phyloP scores from a whole-genome alignment of 306 rosid species.

The Malus sieversii region DNA sequence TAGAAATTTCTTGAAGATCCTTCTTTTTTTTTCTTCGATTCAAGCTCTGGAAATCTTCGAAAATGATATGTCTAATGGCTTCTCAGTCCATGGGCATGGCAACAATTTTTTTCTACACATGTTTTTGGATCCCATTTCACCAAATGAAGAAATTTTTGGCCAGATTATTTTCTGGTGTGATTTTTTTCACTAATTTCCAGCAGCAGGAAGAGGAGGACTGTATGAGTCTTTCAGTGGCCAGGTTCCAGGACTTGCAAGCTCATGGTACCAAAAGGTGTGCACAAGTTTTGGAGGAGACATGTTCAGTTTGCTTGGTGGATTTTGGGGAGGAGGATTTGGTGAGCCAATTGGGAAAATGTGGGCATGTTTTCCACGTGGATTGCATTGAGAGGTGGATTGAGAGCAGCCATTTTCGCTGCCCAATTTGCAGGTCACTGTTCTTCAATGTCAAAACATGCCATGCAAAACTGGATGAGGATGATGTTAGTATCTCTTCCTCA shows the following conservation, averaged over 20 bases:
- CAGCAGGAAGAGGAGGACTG: neutral
- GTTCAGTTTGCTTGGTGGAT: slow-evolving; percentile 74
- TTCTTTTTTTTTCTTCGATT: neutral
- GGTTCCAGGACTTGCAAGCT: slow-evolving; percentile 35
- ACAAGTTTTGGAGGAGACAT: slow-evolving; percentile 24
- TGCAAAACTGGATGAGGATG: neutral
- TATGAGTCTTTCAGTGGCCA: slow-evolving; percentile 24
- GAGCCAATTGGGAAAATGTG: slow-evolving; percentile 42
- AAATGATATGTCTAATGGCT: slow-evolving; percentile 44
- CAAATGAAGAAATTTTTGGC: slow-evolving; percentile 36
- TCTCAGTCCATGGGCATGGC: slow-evolving; percentile 43
- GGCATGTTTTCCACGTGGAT: slow-evolving; percentile 54
- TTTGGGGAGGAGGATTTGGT: slow-evolving; percentile 57
- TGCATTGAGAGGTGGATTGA: slow-evolving; percentile 72
- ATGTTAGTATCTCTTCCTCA: neutral
- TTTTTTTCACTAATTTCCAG: neutral
- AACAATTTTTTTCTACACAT: slow-evolving; percentile 49
- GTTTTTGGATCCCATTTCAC: slow-evolving; percentile 53
- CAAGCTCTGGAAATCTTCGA: neutral
- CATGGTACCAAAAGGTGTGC: neutral
- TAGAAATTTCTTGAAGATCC: neutral
- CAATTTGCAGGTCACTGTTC: slow-evolving; percentile 64
- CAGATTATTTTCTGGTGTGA: slow-evolving; percentile 6
- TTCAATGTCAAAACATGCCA: slow-evolving; percentile 16
- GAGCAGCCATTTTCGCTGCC: slow-evolving; percentile 56